phyloP scores from a whole-genome alignment of 495 filamentous ascomycete genomes.

The Hypoxylon rickii region DNA sequence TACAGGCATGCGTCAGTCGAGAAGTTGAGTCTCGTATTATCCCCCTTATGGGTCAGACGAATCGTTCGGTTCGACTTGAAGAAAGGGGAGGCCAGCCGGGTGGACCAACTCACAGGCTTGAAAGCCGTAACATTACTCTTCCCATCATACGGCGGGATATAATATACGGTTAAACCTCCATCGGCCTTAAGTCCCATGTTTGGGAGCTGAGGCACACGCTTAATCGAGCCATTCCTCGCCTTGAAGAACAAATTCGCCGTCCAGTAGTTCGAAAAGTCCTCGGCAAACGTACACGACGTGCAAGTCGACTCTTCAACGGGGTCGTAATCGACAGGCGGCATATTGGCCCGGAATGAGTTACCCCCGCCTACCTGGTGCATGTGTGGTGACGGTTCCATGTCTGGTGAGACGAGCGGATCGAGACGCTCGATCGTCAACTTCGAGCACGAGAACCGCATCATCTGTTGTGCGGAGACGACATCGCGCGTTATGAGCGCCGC shows the following conservation, averaged over 20 bases:
- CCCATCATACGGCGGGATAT: slow-evolving; percentile 46
- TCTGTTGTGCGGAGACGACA: slow-evolving; percentile 47
- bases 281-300: slow-evolving; percentile 41
- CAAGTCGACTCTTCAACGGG: slow-evolving; percentile 35
- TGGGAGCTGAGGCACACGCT: slow-evolving; percentile 45
- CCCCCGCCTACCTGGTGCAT: slow-evolving; percentile 51
- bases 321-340: slow-evolving; percentile 36
- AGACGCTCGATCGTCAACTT: slow-evolving; percentile 32
- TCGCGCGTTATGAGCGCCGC: slow-evolving; percentile 47
- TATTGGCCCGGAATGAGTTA: slow-evolving; percentile 41
- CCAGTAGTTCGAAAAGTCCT: slow-evolving; percentile 52
- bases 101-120: slow-evolving; percentile 35
- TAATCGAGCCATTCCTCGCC: slow-evolving; percentile 46
- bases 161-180: slow-evolving; percentile 49
- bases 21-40: not conserved
- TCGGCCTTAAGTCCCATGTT: slow-evolving; percentile 43
- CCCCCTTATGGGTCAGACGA: not conserved
- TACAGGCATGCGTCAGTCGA: not conserved
- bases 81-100: not conserved
- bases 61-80: not conserved
- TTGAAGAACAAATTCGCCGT: slow-evolving; percentile 48
- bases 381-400: slow-evolving; percentile 40
- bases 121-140: slow-evolving; percentile 51
- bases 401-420: slow-evolving; percentile 34
- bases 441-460: slow-evolving; percentile 45